phyloP scores from a whole-genome alignment of 1,284 basidiomycete genomes.

The Malassezia japonica region DNA sequence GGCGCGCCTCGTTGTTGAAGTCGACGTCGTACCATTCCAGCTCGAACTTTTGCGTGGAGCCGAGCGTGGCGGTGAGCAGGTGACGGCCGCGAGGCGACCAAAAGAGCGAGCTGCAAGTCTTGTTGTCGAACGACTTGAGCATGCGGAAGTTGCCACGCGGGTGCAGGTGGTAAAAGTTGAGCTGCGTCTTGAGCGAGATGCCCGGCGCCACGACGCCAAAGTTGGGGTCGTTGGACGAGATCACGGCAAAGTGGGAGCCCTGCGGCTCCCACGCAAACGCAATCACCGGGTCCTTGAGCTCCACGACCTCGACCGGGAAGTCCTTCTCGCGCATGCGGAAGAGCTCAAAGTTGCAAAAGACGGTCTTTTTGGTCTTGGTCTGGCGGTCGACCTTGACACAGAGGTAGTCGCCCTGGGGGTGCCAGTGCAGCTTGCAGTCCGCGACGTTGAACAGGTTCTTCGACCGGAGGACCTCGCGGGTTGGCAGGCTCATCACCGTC shows the following conservation, averaged over 20 bases:
- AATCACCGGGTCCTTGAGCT: constrained; percentile 90
- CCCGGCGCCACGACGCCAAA: constrained; percentile 76
- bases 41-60: constrained; percentile 88
- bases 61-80: constrained; percentile 88
- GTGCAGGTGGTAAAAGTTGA: constrained; percentile 93
- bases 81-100: constrained; percentile 97
- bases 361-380: constrained; percentile 98
- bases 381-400: constrained; percentile 99
- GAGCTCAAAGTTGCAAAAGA: constrained; percentile 96
- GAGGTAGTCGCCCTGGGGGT: constrained; percentile 95
- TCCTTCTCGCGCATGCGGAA: constrained; percentile 97
- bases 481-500: constrained; percentile 79
- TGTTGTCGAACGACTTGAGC: constrained; percentile 69
- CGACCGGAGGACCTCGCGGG: constrained; percentile 71
- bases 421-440: constrained; percentile 97
- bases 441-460: constrained; percentile 98
- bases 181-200: constrained; percentile 86
- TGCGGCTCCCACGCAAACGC: constrained; percentile 98
- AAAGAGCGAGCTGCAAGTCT: constrained; percentile 86
- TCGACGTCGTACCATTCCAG: constrained; percentile 99
- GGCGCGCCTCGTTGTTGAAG: constrained; percentile 61
- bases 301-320: constrained; percentile 93
- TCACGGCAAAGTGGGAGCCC: constrained; percentile 89
- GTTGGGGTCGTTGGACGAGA: constrained; percentile 89
- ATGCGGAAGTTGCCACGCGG: constrained; percentile 90